These are phyloP conservation scores for Colletotrichum euphorbiae DNA, from an alignment of 2,329 filamentous ascomycete genomes.

Conservation along the genomic window DNA sequence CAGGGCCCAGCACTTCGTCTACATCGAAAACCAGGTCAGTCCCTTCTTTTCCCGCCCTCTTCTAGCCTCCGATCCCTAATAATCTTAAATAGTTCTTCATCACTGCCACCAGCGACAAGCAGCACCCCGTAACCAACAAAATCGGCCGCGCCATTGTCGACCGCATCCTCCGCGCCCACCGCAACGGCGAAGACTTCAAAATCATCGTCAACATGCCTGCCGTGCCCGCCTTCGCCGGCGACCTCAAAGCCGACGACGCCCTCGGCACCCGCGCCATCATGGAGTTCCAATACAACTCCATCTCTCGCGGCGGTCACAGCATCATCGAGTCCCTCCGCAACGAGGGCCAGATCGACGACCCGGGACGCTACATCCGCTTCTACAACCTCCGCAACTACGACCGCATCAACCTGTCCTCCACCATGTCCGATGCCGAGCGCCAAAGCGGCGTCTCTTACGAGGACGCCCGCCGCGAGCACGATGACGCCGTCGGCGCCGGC, in stretches of 20 bases:
- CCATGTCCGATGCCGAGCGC: slow-evolving; percentile 71
- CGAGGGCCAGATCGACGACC: slow-evolving; percentile 76
- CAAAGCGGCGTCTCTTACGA: slow-evolving; percentile 76
- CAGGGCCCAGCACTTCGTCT: slow-evolving; percentile 78
- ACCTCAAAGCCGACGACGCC: slow-evolving; percentile 77
- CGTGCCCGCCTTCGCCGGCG: slow-evolving; percentile 85
- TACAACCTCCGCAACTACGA: slow-evolving; percentile 90
- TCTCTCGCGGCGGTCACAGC: slow-evolving; percentile 80
- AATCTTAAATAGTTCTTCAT: slow-evolving; percentile 77
- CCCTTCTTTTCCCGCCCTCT: too few relatives aligned
- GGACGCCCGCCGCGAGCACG: slow-evolving; percentile 71
- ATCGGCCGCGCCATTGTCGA: slow-evolving; percentile 84
- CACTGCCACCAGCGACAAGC: slow-evolving; percentile 77
- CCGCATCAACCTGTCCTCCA: slow-evolving; percentile 77
- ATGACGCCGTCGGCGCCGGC: slow-evolving; percentile 65
- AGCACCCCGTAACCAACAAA: slow-evolving; percentile 80
- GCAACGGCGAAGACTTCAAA: slow-evolving; percentile 74
- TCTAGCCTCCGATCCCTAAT: slow-evolving; percentile 4
- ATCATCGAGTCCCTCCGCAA: slow-evolving; percentile 79
- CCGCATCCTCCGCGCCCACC: slow-evolving; percentile 77
- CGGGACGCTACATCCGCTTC: slow-evolving; percentile 80
- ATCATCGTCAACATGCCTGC: slow-evolving; percentile 83
- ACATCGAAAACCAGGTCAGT: slow-evolving; percentile 78
- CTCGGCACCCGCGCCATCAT: slow-evolving; percentile 86
- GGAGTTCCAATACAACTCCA: slow-evolving; percentile 87